These are phyloP conservation scores for maize (Zea mays) DNA, from an alignment of 176 grass and related monocot species.

Conservation along the genomic window DNA sequence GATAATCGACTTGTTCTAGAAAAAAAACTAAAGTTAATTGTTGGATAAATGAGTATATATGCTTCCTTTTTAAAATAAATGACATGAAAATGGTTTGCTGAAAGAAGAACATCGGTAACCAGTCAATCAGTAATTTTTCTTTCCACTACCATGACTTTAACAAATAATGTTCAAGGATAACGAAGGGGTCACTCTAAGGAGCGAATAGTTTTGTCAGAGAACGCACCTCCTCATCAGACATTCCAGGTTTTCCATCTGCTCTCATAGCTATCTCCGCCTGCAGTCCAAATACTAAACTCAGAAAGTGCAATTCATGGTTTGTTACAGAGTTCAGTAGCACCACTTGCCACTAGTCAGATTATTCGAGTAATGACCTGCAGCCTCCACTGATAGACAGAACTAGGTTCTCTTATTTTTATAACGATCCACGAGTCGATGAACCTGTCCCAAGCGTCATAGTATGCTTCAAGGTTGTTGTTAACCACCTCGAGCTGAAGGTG, in stretches of 20 bases:
- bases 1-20: neutral
- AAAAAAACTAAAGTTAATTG: neutral
- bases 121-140: neutral
- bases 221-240: conserved; percentile 87
- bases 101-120: conserved; percentile 12
- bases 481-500: conserved; percentile 78
- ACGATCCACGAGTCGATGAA: conserved; percentile 94
- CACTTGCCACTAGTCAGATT: conserved; percentile 19
- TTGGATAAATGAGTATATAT: conserved; percentile 14
- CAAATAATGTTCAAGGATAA: conserved; percentile 10
- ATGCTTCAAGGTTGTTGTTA: conserved; percentile 84
- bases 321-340: neutral
- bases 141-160: conserved; percentile 4
- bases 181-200: neutral
- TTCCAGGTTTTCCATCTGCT: conserved; percentile 91
- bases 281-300: conserved; percentile 41
- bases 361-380: conserved; percentile 62
- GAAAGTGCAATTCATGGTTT: conserved; percentile 20
- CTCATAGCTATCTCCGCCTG: conserved; percentile 96
- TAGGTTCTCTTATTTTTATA: conserved; percentile 95
- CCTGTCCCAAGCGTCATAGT: conserved; percentile 93
- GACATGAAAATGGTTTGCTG: neutral
- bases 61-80: neutral
- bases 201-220: conserved; percentile 22
- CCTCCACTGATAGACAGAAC: conserved; percentile 86